phyloP scores from a whole-genome alignment of 1,139 yeast species.

The Candida pseudoviswanathii region DNA sequence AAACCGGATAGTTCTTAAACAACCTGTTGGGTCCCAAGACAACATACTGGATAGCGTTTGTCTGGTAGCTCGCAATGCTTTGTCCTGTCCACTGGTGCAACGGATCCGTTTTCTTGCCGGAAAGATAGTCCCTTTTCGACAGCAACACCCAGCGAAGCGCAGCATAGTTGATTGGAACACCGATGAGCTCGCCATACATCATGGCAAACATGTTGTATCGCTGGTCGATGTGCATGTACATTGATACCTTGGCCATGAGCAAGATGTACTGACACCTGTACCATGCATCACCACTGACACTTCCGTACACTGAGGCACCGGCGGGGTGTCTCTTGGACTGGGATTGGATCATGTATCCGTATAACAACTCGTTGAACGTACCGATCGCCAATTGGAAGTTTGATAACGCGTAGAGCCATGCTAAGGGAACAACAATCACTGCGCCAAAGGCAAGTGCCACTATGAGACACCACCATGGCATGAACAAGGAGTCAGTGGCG shows the following conservation, averaged over 20 bases:
- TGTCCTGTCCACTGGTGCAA: conserved; percentile 59
- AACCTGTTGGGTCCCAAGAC: conserved; percentile 48
- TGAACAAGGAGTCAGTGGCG: conserved; percentile 40
- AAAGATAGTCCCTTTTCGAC: conserved; percentile 39
- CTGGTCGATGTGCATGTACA: conserved; percentile 53
- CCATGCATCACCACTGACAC: conserved; percentile 57
- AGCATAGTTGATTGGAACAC: conserved; percentile 50
- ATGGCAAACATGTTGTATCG: conserved; percentile 49
- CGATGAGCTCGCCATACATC: conserved; percentile 51
- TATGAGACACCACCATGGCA: conserved; percentile 53
- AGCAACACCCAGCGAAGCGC: conserved; percentile 49
- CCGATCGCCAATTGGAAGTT: conserved; percentile 56
- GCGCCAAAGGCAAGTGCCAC: conserved; percentile 47
- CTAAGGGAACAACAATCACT: conserved; percentile 49
- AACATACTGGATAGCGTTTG: conserved; percentile 54
- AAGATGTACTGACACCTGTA: conserved; percentile 53
- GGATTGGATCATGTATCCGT: conserved; percentile 48
- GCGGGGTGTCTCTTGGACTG: conserved; percentile 43
- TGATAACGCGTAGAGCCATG: conserved; percentile 53
- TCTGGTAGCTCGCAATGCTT: conserved; percentile 39
- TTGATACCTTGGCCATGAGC: conserved; percentile 50
- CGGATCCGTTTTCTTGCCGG: conserved; percentile 43
- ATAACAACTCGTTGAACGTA: conserved; percentile 51
- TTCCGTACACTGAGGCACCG: conserved; percentile 50
- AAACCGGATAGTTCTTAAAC: conserved; percentile 39